Evolutionary conservation across 495 filamentous ascomycete genomes (phyloP), one percentile per base, ranked within the genome.

Genomic region (Trichoderma parareesei): DNA sequence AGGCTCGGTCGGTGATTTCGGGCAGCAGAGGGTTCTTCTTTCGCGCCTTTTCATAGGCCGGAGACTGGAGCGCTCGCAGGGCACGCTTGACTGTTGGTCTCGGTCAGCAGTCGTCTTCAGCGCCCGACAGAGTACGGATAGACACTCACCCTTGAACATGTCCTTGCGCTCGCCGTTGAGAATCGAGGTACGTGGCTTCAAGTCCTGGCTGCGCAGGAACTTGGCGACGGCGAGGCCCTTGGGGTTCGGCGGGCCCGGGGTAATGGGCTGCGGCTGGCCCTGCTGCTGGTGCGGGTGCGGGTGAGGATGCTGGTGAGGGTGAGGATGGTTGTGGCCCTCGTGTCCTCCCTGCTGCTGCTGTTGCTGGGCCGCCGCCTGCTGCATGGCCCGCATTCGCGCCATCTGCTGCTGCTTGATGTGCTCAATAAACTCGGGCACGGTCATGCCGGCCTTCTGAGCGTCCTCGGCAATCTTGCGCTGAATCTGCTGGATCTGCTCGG

Each of bases 161-260:
- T 99, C 93, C 78, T 97, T 98, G 65, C 95, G 83, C 79, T 98
- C 93, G 67, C 94, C 95, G 70, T 97, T 92, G 68, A 97, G 81
- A 65, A 99, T 95, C 77, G 89, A 92, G 38, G 94, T 97, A 68
- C 95, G 83, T 53, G 85, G 80, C 83, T 99, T 99, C 67, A 99
- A 79, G 68, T 91, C 82, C 77, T 97, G 93, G 62, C 83, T 77
- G 67, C 87, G 84, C 62, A 99, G 79, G 79, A 93, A 99, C 70
- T 92, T 88, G 68, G 95, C 95, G 35, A 99, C 85, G 18, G 92
- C 91, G 27, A 97, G 71, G 5, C 92, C 93, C 70, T 91, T 88
- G 43, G 94, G 93, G 66, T 93, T 90, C 16, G 90, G 88, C 6
- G 92, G 90, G 4, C 88, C 88, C 0, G 90, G 90, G 8, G 78